Base-by-base conservation (phyloP, 176 grass and related monocot genomes). In the Eleusine indica region DNA sequence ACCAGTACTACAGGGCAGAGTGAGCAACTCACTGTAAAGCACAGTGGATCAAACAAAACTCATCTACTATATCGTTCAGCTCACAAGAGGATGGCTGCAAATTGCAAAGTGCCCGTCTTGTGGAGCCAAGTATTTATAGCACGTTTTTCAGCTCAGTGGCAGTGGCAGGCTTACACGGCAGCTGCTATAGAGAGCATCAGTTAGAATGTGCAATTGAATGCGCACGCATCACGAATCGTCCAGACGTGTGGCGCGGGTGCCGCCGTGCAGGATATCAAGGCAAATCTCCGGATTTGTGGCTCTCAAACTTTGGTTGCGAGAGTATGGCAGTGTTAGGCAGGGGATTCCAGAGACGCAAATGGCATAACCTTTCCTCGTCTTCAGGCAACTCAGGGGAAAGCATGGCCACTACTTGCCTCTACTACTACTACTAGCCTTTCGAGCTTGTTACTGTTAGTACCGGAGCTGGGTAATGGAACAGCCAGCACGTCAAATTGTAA, bases 261-360 rank as follows among this genome's bases (percentile, higher is more conserved):
- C 44, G 67, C 12, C 48, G 25, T 82, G 78, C 56, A 77, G 21
- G 66, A n/a, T 19, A n/a, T 40, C 28, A 47, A 60, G 3, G 74
- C 47, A 73, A 83, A 74, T 73, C 47, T 84, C 18, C 9, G 13
- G 44, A 54, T 66, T 83, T 78, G 86, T 78, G 87, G 87, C 63
- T 51, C 66, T 15, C 18, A 15, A 15, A 66, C 10, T 61, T 28
- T 15, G 49, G 7, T 38, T 44, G 22, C 40, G 16, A 30, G 58
- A 52, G 51, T 52, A 53, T 17, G 57, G 71, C 72, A 87, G 35
- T 42, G 82, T 46, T 90, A 48, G 84, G 68, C 68, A 79, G 71
- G 42, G 78, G 5, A 60, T 70, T 87, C 62, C 19, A 69, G 62
- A 57, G 64, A 63, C 79, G 74, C 73, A 75, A 49, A 78, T 44